Evolutionary conservation across 2,329 filamentous ascomycete genomes (phyloP), one percentile per base, ranked within the genome.

Genomic region (Orbilia ellipsospora): DNA sequence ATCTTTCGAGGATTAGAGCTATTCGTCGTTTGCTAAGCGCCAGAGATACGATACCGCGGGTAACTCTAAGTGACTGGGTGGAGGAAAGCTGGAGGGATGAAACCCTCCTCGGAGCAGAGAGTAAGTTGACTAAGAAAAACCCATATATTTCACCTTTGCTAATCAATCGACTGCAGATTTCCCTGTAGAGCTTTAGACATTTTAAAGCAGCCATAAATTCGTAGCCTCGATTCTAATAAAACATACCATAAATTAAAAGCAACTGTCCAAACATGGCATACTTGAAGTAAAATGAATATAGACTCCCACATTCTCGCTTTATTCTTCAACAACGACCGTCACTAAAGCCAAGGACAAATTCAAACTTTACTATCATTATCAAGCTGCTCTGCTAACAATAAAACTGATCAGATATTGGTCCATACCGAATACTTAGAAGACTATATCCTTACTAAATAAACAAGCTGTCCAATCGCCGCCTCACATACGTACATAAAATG

Each of bases 91-190:
- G 94, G 93, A 85, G 85, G 72, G 92, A 94, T 81, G 86, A 85
- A 77, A 96, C 93, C 0, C 80, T 91, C 75, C 81, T 97, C 55
- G 92, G 96, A 78, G 94, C 97, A 83, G 92, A 94, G 79, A 82
- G 84, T 75, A 56, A 65, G 72, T 55, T 23, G 2, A 48, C n/a
- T 13, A 20, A 40, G n/a, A 26, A 16, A 23, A 26, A 1, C n/a
- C 1, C 2, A 26, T 5, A 26, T 59, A 16, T 57, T 6, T 42
- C 15, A 16, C 10, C 12, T n/a, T 42, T 26, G 18, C 48, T 75
- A 61, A 75, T 26, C 48, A 89, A 86, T 79, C 81, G 79, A 3
- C 5, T 62, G 52, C 36, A 73, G 61, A 70, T 55, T 70, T 72
- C 50, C 72, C 72, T 10, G 54, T 75, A 0, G 63, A 67, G 7